Conservation (phyloP, 768 basidiomycete genomes). For the Daedalea quercina region DNA sequence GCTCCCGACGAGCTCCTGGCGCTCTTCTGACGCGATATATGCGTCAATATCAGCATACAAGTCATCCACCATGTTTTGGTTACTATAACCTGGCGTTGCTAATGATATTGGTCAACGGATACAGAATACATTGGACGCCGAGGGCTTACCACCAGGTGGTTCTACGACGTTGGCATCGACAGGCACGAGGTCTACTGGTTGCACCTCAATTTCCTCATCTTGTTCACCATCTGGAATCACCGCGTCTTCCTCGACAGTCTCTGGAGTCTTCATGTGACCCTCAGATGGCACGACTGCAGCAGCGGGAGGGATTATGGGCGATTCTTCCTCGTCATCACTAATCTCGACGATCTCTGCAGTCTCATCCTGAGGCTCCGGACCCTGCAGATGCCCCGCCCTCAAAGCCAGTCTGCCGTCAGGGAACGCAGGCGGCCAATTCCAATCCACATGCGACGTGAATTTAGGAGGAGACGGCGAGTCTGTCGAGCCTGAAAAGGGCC, state of each 20-base stretch:
- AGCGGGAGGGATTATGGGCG: background rate
- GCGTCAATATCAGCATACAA: background rate
- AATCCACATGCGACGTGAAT: slow-evolving; percentile 22
- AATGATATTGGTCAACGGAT: background rate
- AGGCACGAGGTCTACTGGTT: background rate
- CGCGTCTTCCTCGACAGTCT: background rate
- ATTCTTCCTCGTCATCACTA: slow-evolving; percentile 19
- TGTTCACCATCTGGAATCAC: background rate
- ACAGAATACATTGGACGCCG: no score
- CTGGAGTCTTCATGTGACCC: background rate
- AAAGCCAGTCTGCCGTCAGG: slow-evolving; percentile 18
- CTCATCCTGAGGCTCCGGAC: background rate
- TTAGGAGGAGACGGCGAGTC: background rate
- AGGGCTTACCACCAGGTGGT: no score
- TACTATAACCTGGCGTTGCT: background rate
- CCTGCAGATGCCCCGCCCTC: slow-evolving; percentile 11
- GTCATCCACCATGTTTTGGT: background rate
- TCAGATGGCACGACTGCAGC: background rate
- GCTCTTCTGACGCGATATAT: background rate
- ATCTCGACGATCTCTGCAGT: slow-evolving; percentile 16
- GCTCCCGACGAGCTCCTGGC: background rate
- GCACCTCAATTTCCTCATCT: background rate
- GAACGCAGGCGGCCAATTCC: slow-evolving; percentile 31
- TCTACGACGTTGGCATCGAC: background rate
- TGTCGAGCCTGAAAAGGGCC: background rate